Conservation (phyloP, 805 yeast species). For the Yarrowia bubula region DNA sequence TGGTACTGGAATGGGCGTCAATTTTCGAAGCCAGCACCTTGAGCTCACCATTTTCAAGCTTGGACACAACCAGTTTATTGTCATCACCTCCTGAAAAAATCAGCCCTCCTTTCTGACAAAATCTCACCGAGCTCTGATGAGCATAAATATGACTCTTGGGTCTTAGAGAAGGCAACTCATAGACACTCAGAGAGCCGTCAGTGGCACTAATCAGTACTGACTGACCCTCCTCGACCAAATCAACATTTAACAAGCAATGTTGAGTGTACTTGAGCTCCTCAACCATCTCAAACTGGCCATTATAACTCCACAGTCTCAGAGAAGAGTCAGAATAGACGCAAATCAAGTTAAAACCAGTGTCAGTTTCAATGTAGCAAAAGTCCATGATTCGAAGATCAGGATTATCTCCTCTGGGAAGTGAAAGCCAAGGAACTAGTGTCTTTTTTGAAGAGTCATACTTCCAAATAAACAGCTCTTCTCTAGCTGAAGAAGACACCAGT, state of each 20-base stretch:
- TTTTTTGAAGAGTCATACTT: slow-evolving; percentile 43
- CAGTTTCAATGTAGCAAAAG: slow-evolving; percentile 50
- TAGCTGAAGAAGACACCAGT: slow-evolving; percentile 56
- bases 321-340: slow-evolving; percentile 85
- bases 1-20: slow-evolving; percentile 81
- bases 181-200: slow-evolving; percentile 72
- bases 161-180: slow-evolving; percentile 41
- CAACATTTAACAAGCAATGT: slow-evolving; percentile 67
- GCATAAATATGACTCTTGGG: background rate
- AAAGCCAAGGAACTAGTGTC: slow-evolving; percentile 48
- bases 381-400: slow-evolving; percentile 94
- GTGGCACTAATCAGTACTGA: slow-evolving; percentile 61
- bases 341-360: slow-evolving; percentile 47
- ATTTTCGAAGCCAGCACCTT: slow-evolving; percentile 38
- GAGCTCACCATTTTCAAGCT: slow-evolving; percentile 39
- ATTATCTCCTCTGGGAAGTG: slow-evolving; percentile 55
- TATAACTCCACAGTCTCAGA: slow-evolving; percentile 58
- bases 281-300: slow-evolving; percentile 46
- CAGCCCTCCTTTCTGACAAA: slow-evolving; percentile 38
- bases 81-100: slow-evolving; percentile 91
- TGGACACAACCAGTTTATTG: slow-evolving; percentile 57
- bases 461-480: slow-evolving; percentile 90
- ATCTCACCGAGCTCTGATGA: slow-evolving; percentile 84
- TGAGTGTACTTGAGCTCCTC: slow-evolving; percentile 57
- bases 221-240: slow-evolving; percentile 43